Base-by-base conservation (phyloP, 2,329 filamentous ascomycete species). In the Akanthomyces dipterigenus region DNA sequence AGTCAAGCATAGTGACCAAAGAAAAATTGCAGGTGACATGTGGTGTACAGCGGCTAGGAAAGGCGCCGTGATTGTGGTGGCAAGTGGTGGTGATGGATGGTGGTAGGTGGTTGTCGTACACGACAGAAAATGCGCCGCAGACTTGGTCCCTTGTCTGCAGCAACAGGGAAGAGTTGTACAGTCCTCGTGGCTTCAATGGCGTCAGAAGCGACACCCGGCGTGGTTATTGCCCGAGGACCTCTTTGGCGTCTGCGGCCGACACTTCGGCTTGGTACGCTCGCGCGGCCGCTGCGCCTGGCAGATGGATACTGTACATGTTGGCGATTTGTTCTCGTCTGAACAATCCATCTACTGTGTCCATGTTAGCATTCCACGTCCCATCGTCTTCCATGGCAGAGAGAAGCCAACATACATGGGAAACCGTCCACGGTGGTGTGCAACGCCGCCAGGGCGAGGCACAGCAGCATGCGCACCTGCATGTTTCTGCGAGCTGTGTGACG, bases 361-460 rank as follows among this genome's bases (percentile, higher is more conserved):
- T 20, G 18, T 56, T 36, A 36, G n/a, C 31, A 34, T 1, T 1
- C 31, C 4, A 34, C 14, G 2, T 5, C 12, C 12, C 7, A 3
- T 46, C 4, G 22, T 22, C 36, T 8, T 46, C 14, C 48, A n/a
- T 12, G 16, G 8, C 12, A 6, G 20, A 6, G 16, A 34, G 11
- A 24, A 16, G n/a, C n/a, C n/a, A n/a, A 46, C 54, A 18, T 36
- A 56, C 54, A n/a, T 2, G 54, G 54, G 2, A 56, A 20, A 12
- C 40, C 54, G 20, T 45, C 24, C 26, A 56, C 54, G 42, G 50
- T 42, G 34, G 26, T 34, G 12, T 56, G 54, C 42, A 56, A 28
- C 50, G 54, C 54, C 16, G 54, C 54, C 28, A 56, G 54, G 24
- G 54, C 54, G 26, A 56, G 28, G 42, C 54, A 56, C n/a, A 56